Conservation (phyloP, 208 protist genomes). For the Trypanosoma scelopori region DNA sequence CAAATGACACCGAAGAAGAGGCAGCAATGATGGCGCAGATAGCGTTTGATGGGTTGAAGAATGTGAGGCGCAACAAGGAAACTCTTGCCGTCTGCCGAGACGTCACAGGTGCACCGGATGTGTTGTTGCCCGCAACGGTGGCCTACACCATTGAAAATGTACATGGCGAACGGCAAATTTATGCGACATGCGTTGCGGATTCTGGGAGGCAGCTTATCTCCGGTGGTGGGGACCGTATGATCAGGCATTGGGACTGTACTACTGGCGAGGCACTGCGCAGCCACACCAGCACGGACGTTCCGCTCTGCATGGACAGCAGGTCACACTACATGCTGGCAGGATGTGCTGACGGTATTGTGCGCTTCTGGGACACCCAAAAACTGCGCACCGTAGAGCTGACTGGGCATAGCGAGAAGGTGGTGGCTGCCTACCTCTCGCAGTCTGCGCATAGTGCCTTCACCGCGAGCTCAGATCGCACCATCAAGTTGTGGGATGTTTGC, state of each 20-base stretch:
- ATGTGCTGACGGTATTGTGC: constrained; percentile 64
- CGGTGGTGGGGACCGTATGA: constrained; percentile 51
- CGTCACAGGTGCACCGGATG: background rate
- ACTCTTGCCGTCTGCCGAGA: constrained; percentile 10
- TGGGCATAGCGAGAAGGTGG: constrained; percentile 68
- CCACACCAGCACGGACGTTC: constrained; percentile 42
- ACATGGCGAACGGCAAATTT: constrained; percentile 43
- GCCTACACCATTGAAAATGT: constrained; percentile 33
- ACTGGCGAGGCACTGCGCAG: constrained; percentile 13
- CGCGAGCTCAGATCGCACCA: constrained; percentile 66
- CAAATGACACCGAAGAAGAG: background rate
- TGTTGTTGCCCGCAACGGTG: constrained; percentile 19
- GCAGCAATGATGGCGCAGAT: background rate
- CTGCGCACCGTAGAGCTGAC: constrained; percentile 57
- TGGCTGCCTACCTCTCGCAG: constrained; percentile 56
- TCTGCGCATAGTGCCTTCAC: constrained; percentile 60
- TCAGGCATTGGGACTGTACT: constrained; percentile 50
- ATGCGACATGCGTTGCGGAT: constrained; percentile 43
- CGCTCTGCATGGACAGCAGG: constrained; percentile 44
- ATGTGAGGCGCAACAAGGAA: background rate
- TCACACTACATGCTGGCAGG: constrained; percentile 62
- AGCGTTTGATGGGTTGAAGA: background rate
- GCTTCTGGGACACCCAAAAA: constrained; percentile 61
- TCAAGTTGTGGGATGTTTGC: constrained; percentile 75
- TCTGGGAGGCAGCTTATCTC: constrained; percentile 38